Evolutionary conservation across 768 basidiomycete genomes (phyloP), one percentile per base, ranked within the genome.

Genomic region (Tylopilus vinaceipallidus): DNA sequence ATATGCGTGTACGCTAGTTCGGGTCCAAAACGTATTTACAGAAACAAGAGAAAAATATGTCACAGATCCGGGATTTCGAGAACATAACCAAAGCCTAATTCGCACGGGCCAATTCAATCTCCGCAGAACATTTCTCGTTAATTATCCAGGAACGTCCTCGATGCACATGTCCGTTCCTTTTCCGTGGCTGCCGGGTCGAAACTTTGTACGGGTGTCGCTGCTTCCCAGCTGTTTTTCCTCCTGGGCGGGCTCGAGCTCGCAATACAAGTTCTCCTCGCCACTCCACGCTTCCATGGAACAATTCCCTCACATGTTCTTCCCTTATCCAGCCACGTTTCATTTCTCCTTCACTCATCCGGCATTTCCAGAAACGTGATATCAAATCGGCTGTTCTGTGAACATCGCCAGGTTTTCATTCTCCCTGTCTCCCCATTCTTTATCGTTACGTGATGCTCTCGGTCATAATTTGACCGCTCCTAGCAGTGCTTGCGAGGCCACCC

Each of bases 61-160:
- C 66, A 70, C 66, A 68, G 68, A 68, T 70, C 58, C 60, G 66
- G 68, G 64, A 70, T 60, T 69, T 67, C 65, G 63, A 67, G 66
- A 67, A 67, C 68, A 67, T 69, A 67, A 69, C 66, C 52, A 70
- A 66, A 66, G 67, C 54, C 36, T 55, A 66, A 59, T 67, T 67
- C 66, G 49, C 66, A 67, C 66, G 63, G 49, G 48, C 52, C 55
- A 33, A 52, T 69, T 70, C 60, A 64, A 68, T 60, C 66, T 64
- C 66, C 68, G 66, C 60, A 62, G 6, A 53, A 55, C 56, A 58
- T 52, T 55, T 63, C 43, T 41, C 47, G 57, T 65, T 58, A 53
- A 67, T 64, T 58, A 45, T 61, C 63, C 55, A 67, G 65, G 68
- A 61, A 69, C 66, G 54, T 50, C 63, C 55, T 57, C 66, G 58